Evolutionary conservation across 441 rosid species (phyloP), one percentile per base, ranked within the genome.

Genomic region (Raphanus hybrid): DNA sequence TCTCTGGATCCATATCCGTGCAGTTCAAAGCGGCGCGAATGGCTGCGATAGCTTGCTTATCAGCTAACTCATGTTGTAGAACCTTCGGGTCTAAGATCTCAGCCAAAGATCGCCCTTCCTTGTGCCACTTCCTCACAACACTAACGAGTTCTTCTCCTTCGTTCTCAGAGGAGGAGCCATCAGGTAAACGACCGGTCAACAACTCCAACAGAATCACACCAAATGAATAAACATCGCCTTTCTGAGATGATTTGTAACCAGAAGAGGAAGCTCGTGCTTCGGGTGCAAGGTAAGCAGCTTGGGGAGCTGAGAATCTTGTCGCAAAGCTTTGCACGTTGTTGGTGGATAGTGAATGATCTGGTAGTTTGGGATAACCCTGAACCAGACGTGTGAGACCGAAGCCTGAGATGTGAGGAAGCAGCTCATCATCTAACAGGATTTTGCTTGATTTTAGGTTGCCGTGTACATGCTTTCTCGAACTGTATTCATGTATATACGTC

Each of bases 181-280:
- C 79, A 7, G 95, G 95, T 6, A 90, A 89, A 76, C 88, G 87
- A 27, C 97, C 95, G 0, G 92, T 90, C 15, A 93, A 92, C 75
- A 91, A 64, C 54, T 93, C 98, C 6, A 93, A 86, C 59, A 91
- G 12, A 10, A 93, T 84, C 5, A 93, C 89, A 8, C 98, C 98
- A 29, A 93, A 91, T 0, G 98, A 89, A 71, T 93, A 90, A 3
- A 89, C 82, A 11, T 92, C 97, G 90, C 94, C 87, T 79, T 88
- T 92, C 55, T 92, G 97, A 0, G 87, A 82, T 0, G 94, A 88
- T 55, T 82, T 83, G 80, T 12, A 82, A 26, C 81, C 78, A 0
- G 90, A 86, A 54, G 90, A 86, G 34, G 63, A 34, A 66, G 78
- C 84, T 4, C 90, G 86, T 62, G 92, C 90, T 75, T 93, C 98